phyloP scores from a whole-genome alignment of 495 filamentous ascomycete genomes.

The Friedmanniomyces simplex region DNA sequence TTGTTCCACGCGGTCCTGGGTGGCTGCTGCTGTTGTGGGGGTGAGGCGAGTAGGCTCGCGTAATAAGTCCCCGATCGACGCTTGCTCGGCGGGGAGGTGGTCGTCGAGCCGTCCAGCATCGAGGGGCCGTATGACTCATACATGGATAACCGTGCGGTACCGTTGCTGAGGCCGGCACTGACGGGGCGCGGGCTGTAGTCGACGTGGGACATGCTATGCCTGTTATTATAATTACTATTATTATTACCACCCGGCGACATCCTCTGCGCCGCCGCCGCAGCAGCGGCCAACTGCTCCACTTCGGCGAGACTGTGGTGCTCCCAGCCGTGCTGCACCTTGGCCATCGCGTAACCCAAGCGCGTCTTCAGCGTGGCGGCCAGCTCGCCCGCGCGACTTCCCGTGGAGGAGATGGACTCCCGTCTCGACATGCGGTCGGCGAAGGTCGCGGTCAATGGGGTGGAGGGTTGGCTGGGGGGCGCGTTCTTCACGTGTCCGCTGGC shows the following conservation, averaged over 20 bases:
- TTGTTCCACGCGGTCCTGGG: neutral
- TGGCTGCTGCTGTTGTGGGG: neutral
- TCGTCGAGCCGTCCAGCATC: neutral
- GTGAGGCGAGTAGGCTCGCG: neutral
- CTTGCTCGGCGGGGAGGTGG: slow-evolving; percentile 8
- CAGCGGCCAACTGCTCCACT: slow-evolving; percentile 56
- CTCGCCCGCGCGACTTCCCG: slow-evolving; percentile 34
- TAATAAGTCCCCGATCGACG: slow-evolving; percentile 11
- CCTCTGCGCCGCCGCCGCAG: too few relatives aligned
- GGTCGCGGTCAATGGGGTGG: slow-evolving; percentile 1
- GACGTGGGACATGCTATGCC: slow-evolving; percentile 17
- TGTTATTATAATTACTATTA: too few relatives aligned
- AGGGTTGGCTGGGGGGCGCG: slow-evolving; percentile 11
- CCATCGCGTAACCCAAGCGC: slow-evolving; percentile 76
- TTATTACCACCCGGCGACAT: too few relatives aligned
- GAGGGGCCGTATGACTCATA: slow-evolving; percentile 2
- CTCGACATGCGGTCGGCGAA: neutral
- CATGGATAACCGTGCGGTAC: slow-evolving; percentile 8
- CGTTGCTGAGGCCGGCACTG: slow-evolving; percentile 14
- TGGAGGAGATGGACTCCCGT: slow-evolving; percentile 14
- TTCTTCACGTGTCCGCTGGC: slow-evolving; percentile 24
- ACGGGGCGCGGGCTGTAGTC: slow-evolving; percentile 10
- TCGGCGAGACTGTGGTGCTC: slow-evolving; percentile 59
- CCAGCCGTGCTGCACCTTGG: slow-evolving; percentile 82
- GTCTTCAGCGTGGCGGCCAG: slow-evolving; percentile 66